These are phyloP conservation scores for Geoglossum cookeanum DNA, from an alignment of 2,329 filamentous ascomycete species.

Conservation along the genomic window DNA sequence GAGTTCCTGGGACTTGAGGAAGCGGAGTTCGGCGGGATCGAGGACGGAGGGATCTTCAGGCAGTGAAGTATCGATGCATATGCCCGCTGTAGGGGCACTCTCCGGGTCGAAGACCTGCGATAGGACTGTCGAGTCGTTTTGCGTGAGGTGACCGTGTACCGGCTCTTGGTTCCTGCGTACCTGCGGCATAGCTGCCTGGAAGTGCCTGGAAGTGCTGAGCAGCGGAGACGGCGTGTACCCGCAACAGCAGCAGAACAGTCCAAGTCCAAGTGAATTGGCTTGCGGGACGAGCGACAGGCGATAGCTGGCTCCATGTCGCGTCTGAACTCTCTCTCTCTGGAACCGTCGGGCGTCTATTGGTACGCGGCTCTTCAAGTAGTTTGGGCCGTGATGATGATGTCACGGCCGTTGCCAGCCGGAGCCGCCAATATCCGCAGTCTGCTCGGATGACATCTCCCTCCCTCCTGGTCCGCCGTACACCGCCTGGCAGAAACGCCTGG, in stretches of 20 bases:
- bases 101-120: conserved; percentile 50
- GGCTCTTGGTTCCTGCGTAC: no score
- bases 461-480: background rate
- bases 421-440: background rate
- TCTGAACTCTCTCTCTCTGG: no score
- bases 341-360: no score
- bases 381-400: no score
- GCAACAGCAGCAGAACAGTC: no score
- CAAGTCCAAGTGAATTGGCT: no score
- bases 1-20: conserved; percentile 31
- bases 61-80: conserved; percentile 32
- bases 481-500: background rate
- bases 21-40: conserved; percentile 31
- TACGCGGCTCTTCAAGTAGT: no score
- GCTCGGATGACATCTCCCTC: no score
- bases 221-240: no score
- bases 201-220: no score
- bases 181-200: no score
- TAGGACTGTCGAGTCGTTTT: conserved; percentile 41
- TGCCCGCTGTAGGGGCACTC: conserved; percentile 33
- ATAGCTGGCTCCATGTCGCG: conserved; percentile 18
- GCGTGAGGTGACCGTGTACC: conserved; percentile 24
- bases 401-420: background rate
- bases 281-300: conserved; percentile 17
- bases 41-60: conserved; percentile 35